Conservation (phyloP, 2,329 filamentous ascomycete genomes). For the Aspergillus arachidicola region DNA sequence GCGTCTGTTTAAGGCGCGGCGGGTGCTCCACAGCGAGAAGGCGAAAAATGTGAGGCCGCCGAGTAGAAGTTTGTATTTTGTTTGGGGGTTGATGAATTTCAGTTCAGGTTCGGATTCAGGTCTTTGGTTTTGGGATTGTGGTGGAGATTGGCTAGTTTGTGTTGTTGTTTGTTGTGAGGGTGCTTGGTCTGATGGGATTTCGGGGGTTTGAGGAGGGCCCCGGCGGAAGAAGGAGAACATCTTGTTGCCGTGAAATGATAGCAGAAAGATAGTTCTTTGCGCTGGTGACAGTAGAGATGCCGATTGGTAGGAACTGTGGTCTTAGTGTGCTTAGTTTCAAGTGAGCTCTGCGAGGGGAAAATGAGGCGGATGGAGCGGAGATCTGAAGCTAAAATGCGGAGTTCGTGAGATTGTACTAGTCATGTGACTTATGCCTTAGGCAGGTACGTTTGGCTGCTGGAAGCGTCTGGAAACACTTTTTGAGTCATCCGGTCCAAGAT, state of each 20-base stretch:
- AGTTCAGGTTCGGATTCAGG: background rate
- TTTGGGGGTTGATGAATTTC: constrained; percentile 2
- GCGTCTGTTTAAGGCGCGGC: constrained; percentile 69
- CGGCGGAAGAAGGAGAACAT: constrained; percentile 29
- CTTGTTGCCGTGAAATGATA: background rate
- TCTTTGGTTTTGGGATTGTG: background rate
- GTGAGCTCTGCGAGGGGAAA: background rate
- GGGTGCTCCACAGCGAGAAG: constrained; percentile 70
- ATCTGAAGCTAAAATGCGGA: constrained; percentile 9
- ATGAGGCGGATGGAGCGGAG: background rate
- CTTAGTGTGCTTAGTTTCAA: background rate
- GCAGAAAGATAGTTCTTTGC: background rate
- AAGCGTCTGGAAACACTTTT: background rate
- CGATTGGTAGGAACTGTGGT: background rate
- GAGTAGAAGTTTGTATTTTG: constrained; percentile 60
- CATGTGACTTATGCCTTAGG: constrained; percentile 10
- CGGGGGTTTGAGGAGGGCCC: constrained; percentile 2
- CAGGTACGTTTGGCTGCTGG: background rate
- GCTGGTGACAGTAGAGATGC: background rate
- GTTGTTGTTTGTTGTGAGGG: constrained; percentile 9
- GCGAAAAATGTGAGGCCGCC: constrained; percentile 75
- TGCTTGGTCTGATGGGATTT: constrained; percentile 3
- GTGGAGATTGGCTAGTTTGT: background rate
- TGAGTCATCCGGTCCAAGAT: background rate
- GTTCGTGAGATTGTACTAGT: background rate